Percentiles rank a stretch among this genome's conserved stretches.
These are phyloP conservation scores for Lentinula detonsa DNA, from an alignment of 768 basidiomycete species.

Conservation along the genomic window DNA sequence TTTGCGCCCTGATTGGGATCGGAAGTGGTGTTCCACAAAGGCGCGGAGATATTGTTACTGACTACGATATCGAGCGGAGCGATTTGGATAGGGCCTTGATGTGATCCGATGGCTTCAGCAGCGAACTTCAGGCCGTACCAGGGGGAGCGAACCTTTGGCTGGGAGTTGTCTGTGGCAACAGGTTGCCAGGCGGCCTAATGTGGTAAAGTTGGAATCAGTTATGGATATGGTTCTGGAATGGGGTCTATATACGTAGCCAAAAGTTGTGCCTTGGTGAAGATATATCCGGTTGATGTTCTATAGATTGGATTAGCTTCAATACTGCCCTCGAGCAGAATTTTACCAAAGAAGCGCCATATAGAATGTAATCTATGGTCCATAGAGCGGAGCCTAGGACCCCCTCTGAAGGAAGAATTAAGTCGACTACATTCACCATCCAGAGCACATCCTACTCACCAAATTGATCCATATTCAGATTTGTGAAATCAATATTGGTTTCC, in stretches of 20 bases:
- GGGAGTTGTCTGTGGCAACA: background rate
- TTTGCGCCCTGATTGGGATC: background rate
- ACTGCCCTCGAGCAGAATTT: background rate
- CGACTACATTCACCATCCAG: background rate
- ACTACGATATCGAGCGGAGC: background rate
- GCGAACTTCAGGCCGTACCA: slow-evolving; percentile 4
- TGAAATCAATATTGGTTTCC: slow-evolving; percentile 3
- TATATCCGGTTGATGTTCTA: slow-evolving; percentile 1
- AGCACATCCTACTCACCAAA: background rate
- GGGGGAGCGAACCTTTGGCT: background rate
- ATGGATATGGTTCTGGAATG: background rate
- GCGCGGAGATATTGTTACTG: background rate
- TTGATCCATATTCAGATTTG: slow-evolving; percentile 1
- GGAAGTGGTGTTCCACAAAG: background rate
- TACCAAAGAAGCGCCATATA: background rate
- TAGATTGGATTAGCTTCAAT: background rate
- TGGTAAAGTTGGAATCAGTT: background rate
- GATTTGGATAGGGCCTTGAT: slow-evolving; percentile 4
- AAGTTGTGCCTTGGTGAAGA: slow-evolving; percentile 3
- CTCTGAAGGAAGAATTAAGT: background rate
- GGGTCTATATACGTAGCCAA: background rate
- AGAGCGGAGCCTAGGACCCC: slow-evolving; percentile 1
- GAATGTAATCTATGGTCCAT: slow-evolving; percentile 1
- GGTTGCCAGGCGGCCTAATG: slow-evolving; percentile 3
- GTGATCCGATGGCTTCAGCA: background rate